Percentiles rank a stretch among this genome's conserved stretches.
phyloP scores from a whole-genome alignment of 2,329 filamentous ascomycete species.

The Botrytis deweyae region DNA sequence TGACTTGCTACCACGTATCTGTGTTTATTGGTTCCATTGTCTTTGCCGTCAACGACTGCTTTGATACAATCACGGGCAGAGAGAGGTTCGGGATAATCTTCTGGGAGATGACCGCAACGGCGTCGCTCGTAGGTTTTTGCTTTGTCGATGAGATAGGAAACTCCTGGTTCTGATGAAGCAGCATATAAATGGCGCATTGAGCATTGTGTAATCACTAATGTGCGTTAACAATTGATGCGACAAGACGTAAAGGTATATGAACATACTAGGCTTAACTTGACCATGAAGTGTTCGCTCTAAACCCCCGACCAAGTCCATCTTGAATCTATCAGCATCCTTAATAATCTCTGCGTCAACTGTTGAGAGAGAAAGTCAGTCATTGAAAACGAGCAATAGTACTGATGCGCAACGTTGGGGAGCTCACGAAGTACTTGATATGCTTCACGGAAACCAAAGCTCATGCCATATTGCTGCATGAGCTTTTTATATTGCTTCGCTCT shows the following conservation, averaged over 20 bases:
- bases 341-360: slow-evolving; percentile 82
- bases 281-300: slow-evolving; percentile 84
- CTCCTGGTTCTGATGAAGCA: slow-evolving; percentile 53
- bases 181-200: slow-evolving; percentile 77
- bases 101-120: slow-evolving; percentile 74
- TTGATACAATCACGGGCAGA: slow-evolving; percentile 67
- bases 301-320: slow-evolving; percentile 80
- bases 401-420: slow-evolving; percentile 29
- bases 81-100: slow-evolving; percentile 69
- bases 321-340: slow-evolving; percentile 75
- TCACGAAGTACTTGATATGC: slow-evolving; percentile 85
- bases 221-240: slow-evolving; percentile 20
- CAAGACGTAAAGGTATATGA: neutral
- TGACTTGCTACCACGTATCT: slow-evolving; percentile 77
- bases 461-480: slow-evolving; percentile 88
- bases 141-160: slow-evolving; percentile 59
- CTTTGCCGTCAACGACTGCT: slow-evolving; percentile 77
- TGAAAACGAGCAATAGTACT: slow-evolving; percentile 8
- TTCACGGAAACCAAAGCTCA: slow-evolving; percentile 86
- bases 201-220: slow-evolving; percentile 73
- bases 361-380: slow-evolving; percentile 21
- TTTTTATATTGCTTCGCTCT: slow-evolving; percentile 76
- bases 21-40: slow-evolving; percentile 69
- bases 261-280: slow-evolving; percentile 75
- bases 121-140: slow-evolving; percentile 75